Evolutionary conservation across 2,329 filamentous ascomycete genomes (phyloP).

Genomic region (Coniochaeta hoffmannii): DNA sequence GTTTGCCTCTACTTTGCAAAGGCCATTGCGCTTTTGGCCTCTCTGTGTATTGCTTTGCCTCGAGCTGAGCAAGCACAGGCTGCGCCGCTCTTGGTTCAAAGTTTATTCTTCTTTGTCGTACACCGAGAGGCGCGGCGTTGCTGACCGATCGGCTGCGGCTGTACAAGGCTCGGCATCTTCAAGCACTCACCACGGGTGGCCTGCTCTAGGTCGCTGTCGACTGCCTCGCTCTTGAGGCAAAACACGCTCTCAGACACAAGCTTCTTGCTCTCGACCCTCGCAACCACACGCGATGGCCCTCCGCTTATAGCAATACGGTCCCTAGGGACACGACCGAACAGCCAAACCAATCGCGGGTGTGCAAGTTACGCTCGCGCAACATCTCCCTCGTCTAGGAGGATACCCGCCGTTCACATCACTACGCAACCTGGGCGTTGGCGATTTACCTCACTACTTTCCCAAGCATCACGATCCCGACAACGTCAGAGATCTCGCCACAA

Average conservation of each 20-base stretch:
- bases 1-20: neutral
- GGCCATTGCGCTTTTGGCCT: neutral
- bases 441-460: neutral
- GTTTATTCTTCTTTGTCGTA: neutral
- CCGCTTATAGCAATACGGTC: constrained; percentile 32
- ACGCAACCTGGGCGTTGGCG: neutral
- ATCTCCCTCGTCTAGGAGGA: neutral
- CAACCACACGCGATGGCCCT: constrained; percentile 5
- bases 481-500: constrained; percentile 13
- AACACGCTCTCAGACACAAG: neutral
- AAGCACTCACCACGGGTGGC: neutral
- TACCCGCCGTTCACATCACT: neutral
- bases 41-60: neutral
- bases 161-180: neutral
- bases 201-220: neutral
- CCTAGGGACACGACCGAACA: constrained; percentile 29
- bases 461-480: constrained; percentile 13
- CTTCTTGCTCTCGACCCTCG: neutral
- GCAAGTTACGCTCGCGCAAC: neutral
- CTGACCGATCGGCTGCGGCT: neutral
- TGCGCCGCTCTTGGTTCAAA: neutral
- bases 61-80: neutral
- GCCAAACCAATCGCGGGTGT: constrained; percentile 4
- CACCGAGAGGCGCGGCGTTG: neutral
- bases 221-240: neutral